Base-by-base conservation (phyloP, 192 early-diverging fungal species). In the Helicostylum pulchrum region DNA sequence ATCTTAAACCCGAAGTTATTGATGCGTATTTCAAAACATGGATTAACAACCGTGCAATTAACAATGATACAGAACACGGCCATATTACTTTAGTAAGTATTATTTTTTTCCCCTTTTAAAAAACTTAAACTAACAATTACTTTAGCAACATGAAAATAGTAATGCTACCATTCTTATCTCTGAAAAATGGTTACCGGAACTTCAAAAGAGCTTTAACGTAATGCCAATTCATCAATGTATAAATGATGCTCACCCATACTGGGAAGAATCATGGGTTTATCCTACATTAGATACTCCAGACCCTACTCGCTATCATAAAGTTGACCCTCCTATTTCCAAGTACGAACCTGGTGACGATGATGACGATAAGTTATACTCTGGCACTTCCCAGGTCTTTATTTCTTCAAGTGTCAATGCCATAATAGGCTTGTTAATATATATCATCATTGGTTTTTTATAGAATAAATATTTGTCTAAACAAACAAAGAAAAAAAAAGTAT, bases 241-340 rank as follows among this genome's bases (percentile, higher is more conserved):
- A 42, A 69, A 72, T 53, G 68, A 74, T 21, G 57, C 73, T 39
- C 65, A 75, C 12, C 73, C 77, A 45, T 78, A 78, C 36, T 78
- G 77, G 73, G 70, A 75, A 66, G 48, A 39, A 7, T 31, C 45
- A 11, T 75, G 57, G 48, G 59, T 65, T 9, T 75, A 78, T 52
- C 66, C 73, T 31, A 64, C 71, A 48, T 15, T 48, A 15, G 46
- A 48, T 19, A 1, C 0, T 0, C 46, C 46, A 48, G 12, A 48
- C 12, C 46, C 46, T 6, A 1, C 46, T 39, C 36, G 36, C 1
- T 39, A 9, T 10, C 36, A 39, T 39, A 39, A 39, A 39, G 4
- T 9, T 0, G 36, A 39, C 9, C 36, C 36, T 9, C 36, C 36
- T 9, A 6, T 39, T 39, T 39, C 36, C 9, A 39, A 39, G 5